Conservation (phyloP, 164 flowering plant genomes). For the Annona squamosa region DNA sequence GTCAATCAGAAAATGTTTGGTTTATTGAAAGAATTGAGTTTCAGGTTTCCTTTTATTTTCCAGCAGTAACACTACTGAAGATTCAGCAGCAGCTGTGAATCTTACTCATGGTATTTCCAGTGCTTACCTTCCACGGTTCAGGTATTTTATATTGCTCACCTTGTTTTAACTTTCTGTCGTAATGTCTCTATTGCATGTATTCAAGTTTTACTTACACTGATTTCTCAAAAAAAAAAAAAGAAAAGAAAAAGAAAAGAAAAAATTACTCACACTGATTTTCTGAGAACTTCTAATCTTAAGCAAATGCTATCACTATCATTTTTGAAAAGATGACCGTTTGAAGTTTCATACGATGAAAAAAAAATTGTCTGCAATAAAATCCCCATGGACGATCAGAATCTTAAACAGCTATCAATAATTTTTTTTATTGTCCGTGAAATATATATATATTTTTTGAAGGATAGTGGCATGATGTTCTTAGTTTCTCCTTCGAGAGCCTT, state of each 20-base stretch:
- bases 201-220: background rate
- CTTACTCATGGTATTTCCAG: constrained; percentile 73
- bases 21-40: background rate
- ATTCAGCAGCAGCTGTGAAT: constrained; percentile 23
- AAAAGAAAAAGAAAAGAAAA: too few relatives aligned
- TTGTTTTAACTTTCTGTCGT: background rate
- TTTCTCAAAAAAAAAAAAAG: background rate
- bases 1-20: background rate
- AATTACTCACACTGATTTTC: background rate
- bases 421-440: too few relatives aligned
- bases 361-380: background rate
- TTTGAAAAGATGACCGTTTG: background rate
- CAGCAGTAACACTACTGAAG: constrained; percentile 34
- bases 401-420: too few relatives aligned
- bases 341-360: background rate
- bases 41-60: constrained; percentile 9
- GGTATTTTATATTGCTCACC: constrained; percentile 31
- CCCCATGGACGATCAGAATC: background rate
- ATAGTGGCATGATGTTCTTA: too few relatives aligned
- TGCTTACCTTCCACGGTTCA: constrained; percentile 82
- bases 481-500: too few relatives aligned
- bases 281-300: background rate
- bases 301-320: background rate
- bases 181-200: background rate
- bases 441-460: too few relatives aligned